phyloP scores from a whole-genome alignment of 2,329 filamentous ascomycete genomes.

The Westerdykella aurantiaca region DNA sequence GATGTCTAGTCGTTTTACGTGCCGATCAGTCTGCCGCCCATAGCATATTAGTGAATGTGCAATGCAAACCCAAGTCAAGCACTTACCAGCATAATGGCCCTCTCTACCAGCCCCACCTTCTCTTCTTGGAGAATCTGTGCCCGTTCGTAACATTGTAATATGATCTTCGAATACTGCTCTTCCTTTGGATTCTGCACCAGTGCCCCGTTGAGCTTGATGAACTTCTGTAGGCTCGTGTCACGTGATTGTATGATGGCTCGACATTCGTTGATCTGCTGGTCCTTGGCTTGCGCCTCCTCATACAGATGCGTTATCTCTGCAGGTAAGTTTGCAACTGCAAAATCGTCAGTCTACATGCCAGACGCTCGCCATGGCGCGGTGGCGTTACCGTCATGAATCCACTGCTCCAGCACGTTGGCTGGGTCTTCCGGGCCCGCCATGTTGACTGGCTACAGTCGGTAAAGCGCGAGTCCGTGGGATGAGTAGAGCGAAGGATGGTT shows the following conservation, averaged over 20 bases:
- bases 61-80: not conserved
- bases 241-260: constrained; percentile 63
- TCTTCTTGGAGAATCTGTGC: constrained; percentile 68
- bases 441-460: not conserved
- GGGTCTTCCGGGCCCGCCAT: constrained; percentile 54
- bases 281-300: constrained; percentile 77
- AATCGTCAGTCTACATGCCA: constrained; percentile 9
- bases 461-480: not conserved
- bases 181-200: constrained; percentile 71
- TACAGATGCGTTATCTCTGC: constrained; percentile 78
- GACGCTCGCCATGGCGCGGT: not conserved
- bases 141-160: constrained; percentile 61
- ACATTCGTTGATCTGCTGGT: constrained; percentile 64
- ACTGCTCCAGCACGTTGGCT: constrained; percentile 71
- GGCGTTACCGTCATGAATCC: constrained; percentile 58
- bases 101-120: constrained; percentile 65
- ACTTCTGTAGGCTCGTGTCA: constrained; percentile 72
- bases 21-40: constrained; percentile 48
- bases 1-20: constrained; percentile 58
- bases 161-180: constrained; percentile 58
- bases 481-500: not conserved
- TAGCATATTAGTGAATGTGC: constrained; percentile 4
- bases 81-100: constrained; percentile 56
- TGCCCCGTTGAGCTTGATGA: constrained; percentile 70
- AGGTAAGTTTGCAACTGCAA: constrained; percentile 65